phyloP scores from a whole-genome alignment of 352 stramenopile species.

The Pythium sp. region DNA sequence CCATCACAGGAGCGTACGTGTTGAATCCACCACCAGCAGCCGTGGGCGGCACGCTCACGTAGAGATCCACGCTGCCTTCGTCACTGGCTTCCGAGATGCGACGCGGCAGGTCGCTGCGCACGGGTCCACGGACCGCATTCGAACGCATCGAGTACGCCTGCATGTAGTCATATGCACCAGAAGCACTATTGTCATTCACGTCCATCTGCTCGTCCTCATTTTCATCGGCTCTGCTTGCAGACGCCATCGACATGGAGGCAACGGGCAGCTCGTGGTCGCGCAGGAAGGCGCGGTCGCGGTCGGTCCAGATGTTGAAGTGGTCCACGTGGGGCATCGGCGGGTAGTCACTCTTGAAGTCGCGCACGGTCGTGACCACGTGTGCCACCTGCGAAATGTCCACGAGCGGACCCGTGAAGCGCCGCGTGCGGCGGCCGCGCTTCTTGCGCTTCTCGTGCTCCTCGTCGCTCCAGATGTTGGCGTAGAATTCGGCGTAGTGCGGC shows the following conservation, averaged over 20 bases:
- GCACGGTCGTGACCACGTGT: slow-evolving; percentile 61
- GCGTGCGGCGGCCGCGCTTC: slow-evolving; percentile 25
- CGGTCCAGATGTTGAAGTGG: slow-evolving; percentile 59
- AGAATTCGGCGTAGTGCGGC: slow-evolving; percentile 46
- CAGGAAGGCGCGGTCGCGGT: slow-evolving; percentile 17
- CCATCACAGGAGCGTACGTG: neutral
- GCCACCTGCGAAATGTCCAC: slow-evolving; percentile 73
- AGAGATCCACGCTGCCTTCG: slow-evolving; percentile 37
- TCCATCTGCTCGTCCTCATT: slow-evolving; percentile 9
- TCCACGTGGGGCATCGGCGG: slow-evolving; percentile 21
- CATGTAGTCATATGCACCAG: neutral
- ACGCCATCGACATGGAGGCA: neutral
- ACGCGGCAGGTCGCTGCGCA: slow-evolving; percentile 29
- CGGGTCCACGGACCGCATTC: neutral
- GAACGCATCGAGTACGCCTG: slow-evolving; percentile 13
- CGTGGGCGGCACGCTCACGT: neutral
- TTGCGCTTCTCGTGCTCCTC: slow-evolving; percentile 36
- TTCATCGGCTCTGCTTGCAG: neutral
- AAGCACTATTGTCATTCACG: neutral
- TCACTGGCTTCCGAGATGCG: slow-evolving; percentile 45
- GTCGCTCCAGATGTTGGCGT: slow-evolving; percentile 57
- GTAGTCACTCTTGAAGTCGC: slow-evolving; percentile 74
- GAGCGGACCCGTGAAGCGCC: slow-evolving; percentile 24
- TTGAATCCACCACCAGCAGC: neutral
- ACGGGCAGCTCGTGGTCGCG: slow-evolving; percentile 13